These are phyloP conservation scores for Verticillium tricorpus DNA, from an alignment of 2,329 filamentous ascomycete species.

Conservation along the genomic window DNA sequence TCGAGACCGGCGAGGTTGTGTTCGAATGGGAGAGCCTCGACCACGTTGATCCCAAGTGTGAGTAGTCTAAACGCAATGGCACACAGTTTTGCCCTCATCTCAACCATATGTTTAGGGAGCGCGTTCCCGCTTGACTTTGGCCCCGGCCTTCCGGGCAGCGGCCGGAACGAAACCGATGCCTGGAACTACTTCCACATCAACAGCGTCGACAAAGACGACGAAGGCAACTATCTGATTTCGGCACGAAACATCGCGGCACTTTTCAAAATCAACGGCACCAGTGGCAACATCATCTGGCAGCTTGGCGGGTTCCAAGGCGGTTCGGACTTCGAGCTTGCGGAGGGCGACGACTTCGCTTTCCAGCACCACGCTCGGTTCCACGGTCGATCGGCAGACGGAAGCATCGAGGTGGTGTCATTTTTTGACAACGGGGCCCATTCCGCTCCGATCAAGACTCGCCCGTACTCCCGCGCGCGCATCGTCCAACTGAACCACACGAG, in stretches of 20 bases:
- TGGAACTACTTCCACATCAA: constrained; percentile 57
- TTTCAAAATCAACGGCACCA: constrained; percentile 39
- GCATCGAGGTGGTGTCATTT: constrained; percentile 46
- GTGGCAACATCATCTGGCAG: constrained; percentile 47
- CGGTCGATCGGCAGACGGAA: constrained; percentile 28
- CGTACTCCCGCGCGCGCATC: constrained; percentile 8
- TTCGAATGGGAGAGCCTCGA: constrained; percentile 38
- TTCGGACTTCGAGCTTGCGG: constrained; percentile 32
- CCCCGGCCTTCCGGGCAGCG: constrained; percentile 8
- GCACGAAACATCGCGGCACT: constrained; percentile 42
- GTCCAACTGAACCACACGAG: constrained; percentile 11
- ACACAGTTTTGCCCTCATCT: neutral
- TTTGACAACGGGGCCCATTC: constrained; percentile 41
- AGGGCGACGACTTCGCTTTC: constrained; percentile 37
- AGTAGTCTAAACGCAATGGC: neutral
- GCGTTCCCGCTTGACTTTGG: neutral
- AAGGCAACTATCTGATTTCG: constrained; percentile 50
- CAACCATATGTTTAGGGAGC: neutral
- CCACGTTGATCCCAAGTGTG: constrained; percentile 10
- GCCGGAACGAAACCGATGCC: constrained; percentile 20
- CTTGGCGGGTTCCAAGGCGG: constrained; percentile 43
- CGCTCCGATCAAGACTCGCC: constrained; percentile 15
- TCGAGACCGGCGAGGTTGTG: constrained; percentile 41
- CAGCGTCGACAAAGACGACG: constrained; percentile 44
- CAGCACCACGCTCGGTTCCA: constrained; percentile 49